phyloP scores from a whole-genome alignment of 139 green algal species.

The Chlorella sp. region DNA sequence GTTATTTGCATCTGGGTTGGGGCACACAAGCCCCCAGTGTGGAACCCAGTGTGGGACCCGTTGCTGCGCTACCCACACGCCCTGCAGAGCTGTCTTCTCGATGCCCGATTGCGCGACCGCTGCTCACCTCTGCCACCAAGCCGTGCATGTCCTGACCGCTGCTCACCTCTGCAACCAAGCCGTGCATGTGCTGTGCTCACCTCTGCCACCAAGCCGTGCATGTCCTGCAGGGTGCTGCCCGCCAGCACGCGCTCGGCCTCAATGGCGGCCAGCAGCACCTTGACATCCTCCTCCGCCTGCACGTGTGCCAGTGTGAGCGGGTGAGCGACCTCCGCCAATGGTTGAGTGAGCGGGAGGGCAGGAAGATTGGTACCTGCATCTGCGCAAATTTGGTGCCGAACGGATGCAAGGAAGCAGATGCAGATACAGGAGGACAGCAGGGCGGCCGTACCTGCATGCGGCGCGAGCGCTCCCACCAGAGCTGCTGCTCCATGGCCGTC shows the following conservation, averaged over 20 bases:
- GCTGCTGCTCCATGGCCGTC: slow-evolving; percentile 34
- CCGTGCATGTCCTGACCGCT: not conserved
- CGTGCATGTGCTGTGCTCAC: not conserved
- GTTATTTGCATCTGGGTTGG: no score
- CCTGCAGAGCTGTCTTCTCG: no score
- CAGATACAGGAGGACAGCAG: no score
- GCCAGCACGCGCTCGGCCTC: slow-evolving; percentile 15
- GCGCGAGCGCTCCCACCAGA: slow-evolving; percentile 33
- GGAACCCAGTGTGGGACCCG: no score
- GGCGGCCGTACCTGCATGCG: slow-evolving; percentile 32
- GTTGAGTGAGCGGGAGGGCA: no score
- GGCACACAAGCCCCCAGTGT: no score
- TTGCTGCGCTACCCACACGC: no score
- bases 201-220: not conserved
- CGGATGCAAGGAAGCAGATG: not conserved
- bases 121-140: not conserved
- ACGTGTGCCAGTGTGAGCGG: not conserved
- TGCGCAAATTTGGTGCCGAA: no score
- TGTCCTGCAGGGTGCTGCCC: not conserved
- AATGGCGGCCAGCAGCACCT: slow-evolving; percentile 36
- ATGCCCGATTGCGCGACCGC: no score
- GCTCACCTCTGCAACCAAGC: not conserved
- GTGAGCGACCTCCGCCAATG: not conserved
- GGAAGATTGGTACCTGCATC: no score
- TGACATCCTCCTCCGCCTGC: slow-evolving; percentile 39